Percentiles rank a stretch among this genome's conserved stretches.
phyloP scores from a whole-genome alignment of 768 basidiomycete genomes.

The Naganishia vishniacii region DNA sequence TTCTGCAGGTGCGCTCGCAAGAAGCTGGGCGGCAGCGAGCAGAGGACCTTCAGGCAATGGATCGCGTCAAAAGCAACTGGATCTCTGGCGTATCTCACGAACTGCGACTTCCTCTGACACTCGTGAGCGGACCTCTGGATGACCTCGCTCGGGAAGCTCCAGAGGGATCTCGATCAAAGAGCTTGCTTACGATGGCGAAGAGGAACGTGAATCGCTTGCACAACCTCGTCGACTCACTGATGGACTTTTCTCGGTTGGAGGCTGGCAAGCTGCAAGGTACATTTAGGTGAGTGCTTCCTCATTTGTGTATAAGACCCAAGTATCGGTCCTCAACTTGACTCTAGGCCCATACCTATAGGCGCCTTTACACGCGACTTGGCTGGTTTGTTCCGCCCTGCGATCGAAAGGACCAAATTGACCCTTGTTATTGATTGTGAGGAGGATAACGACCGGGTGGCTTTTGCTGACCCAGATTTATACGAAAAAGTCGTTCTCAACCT shows the following conservation, averaged over 20 bases:
- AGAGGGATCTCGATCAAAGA: constrained; percentile 52
- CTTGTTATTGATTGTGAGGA: constrained; percentile 34
- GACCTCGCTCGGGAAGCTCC: constrained; percentile 45
- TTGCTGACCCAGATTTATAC: constrained; percentile 25
- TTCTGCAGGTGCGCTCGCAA: constrained; percentile 39
- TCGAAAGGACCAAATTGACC: constrained; percentile 24
- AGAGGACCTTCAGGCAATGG: constrained; percentile 39
- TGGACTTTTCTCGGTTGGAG: constrained; percentile 51
- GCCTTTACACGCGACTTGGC: constrained; percentile 21
- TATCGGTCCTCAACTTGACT: neutral
- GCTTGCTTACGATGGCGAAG: constrained; percentile 94
- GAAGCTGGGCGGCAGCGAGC: constrained; percentile 41
- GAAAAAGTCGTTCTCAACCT: constrained; percentile 34
- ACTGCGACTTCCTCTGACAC: constrained; percentile 22
- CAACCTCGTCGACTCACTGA: constrained; percentile 49
- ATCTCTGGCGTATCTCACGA: constrained; percentile 25
- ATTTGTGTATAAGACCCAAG: neutral
- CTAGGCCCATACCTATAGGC: constrained; percentile 23
- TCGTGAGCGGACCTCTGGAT: constrained; percentile 42
- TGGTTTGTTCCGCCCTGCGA: constrained; percentile 38
- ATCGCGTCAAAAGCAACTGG: constrained; percentile 35
- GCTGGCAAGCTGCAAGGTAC: constrained; percentile 42
- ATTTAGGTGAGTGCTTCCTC: constrained; percentile 27
- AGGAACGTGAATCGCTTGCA: constrained; percentile 51
- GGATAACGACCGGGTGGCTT: neutral